Percentiles rank a stretch among this genome's conserved stretches.
These are phyloP conservation scores for Bretschneidera sinensis DNA, from an alignment of 345 rosid genomes.

Conservation along the genomic window DNA sequence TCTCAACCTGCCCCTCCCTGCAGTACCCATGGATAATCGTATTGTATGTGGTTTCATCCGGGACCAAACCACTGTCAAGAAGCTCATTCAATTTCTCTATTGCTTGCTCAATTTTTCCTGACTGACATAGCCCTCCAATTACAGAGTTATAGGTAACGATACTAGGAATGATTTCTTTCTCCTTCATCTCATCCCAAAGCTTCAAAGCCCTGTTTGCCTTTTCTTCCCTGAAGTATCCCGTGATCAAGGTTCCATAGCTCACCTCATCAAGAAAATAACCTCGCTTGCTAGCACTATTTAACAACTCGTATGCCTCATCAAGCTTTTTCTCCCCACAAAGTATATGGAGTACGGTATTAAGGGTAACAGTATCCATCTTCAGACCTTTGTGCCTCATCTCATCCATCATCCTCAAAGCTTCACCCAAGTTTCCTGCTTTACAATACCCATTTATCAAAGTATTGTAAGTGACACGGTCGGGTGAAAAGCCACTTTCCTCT, in stretches of 20 bases:
- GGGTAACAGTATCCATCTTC: slow-evolving; percentile 65
- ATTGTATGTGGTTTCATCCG: slow-evolving; percentile 62
- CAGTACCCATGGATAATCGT: slow-evolving; percentile 68
- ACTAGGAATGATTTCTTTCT: slow-evolving; percentile 55
- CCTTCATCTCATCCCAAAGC: slow-evolving; percentile 86
- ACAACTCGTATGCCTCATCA: slow-evolving; percentile 59
- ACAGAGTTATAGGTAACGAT: slow-evolving; percentile 59
- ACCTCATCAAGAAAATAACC: slow-evolving; percentile 79
- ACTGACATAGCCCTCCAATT: slow-evolving; percentile 62
- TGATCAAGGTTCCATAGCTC: slow-evolving; percentile 71
- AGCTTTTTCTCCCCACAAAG: slow-evolving; percentile 57
- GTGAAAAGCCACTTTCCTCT: slow-evolving; percentile 55
- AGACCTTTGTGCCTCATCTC: slow-evolving; percentile 65
- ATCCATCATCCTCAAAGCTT: slow-evolving; percentile 64
- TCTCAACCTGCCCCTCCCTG: slow-evolving; percentile 62
- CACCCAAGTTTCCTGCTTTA: slow-evolving; percentile 54
- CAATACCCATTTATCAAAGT: slow-evolving; percentile 60
- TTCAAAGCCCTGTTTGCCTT: slow-evolving; percentile 41
- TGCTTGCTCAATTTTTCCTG: slow-evolving; percentile 62
- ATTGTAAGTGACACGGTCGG: slow-evolving; percentile 65
- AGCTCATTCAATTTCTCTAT: slow-evolving; percentile 65
- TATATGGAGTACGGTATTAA: slow-evolving; percentile 61
- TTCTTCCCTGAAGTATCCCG: slow-evolving; percentile 57
- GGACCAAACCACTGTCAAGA: slow-evolving; percentile 49
- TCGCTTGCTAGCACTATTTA: slow-evolving; percentile 41